Evolutionary conservation across 257 asterid species (phyloP).

Genomic region (Solanum acaule): DNA sequence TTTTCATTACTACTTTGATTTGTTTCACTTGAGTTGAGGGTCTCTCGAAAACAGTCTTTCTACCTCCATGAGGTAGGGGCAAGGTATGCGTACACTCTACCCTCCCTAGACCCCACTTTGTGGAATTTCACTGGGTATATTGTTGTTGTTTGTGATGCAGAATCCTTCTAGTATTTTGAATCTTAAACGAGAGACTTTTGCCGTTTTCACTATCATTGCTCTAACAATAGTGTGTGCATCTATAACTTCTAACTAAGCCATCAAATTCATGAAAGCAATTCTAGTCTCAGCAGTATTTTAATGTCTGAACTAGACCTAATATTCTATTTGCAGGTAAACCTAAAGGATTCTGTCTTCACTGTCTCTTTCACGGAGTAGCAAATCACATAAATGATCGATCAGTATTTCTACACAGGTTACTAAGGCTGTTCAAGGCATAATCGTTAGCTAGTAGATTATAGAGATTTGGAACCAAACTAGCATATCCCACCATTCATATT

Average conservation of each 20-base stretch:
- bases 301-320: background rate
- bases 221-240: background rate
- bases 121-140: background rate
- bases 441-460: background rate
- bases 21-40: background rate
- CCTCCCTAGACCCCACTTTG: background rate
- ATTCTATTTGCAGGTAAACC: background rate
- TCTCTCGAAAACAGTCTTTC: background rate
- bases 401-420: background rate
- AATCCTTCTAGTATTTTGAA: background rate
- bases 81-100: background rate
- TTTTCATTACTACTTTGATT: background rate
- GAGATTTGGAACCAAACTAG: background rate
- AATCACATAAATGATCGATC: background rate
- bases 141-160: background rate
- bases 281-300: background rate
- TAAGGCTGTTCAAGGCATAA: background rate
- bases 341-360: background rate
- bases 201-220: background rate
- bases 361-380: background rate
- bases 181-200: background rate
- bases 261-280: background rate
- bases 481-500: background rate
- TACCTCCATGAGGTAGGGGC: background rate
- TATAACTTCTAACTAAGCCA: background rate